Conservation (phyloP, 1,284 basidiomycete genomes). For the Boletus mariae region DNA sequence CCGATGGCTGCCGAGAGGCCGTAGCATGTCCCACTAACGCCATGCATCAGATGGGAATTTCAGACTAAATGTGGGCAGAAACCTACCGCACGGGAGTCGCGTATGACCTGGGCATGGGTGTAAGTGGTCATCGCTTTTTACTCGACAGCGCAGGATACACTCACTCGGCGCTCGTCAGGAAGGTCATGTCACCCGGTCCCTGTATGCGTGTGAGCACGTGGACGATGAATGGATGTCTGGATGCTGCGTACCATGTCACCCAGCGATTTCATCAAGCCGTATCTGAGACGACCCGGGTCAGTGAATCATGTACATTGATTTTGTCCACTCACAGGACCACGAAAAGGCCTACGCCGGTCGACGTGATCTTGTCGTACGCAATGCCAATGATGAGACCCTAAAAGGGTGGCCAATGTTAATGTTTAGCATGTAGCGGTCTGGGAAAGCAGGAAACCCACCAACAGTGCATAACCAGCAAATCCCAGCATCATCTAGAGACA, state of each 20-base stretch:
- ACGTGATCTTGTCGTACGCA: conserved; percentile 62
- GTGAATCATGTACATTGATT: conserved; percentile 3
- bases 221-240: background rate
- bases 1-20: conserved; percentile 71
- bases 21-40: conserved; percentile 59
- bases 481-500: conserved; percentile 62
- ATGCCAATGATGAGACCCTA: conserved; percentile 61
- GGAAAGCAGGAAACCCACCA: conserved; percentile 38
- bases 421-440: background rate
- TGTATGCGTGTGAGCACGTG: conserved; percentile 23
- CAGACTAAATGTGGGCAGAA: background rate
- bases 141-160: conserved; percentile 19
- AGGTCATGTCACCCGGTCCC: conserved; percentile 77
- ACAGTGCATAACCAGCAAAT: conserved; percentile 69
- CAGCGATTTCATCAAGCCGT: conserved; percentile 64
- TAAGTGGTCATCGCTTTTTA: background rate
- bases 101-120: conserved; percentile 44
- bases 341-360: conserved; percentile 59
- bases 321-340: conserved; percentile 52
- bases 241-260: conserved; percentile 53
- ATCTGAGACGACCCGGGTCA: conserved; percentile 37
- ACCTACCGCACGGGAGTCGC: conserved; percentile 61
- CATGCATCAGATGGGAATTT: background rate
- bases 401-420: background rate
- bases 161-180: conserved; percentile 65